Conservation (phyloP, 2,329 filamentous ascomycete species). For the Harringtonia aguacate region DNA sequence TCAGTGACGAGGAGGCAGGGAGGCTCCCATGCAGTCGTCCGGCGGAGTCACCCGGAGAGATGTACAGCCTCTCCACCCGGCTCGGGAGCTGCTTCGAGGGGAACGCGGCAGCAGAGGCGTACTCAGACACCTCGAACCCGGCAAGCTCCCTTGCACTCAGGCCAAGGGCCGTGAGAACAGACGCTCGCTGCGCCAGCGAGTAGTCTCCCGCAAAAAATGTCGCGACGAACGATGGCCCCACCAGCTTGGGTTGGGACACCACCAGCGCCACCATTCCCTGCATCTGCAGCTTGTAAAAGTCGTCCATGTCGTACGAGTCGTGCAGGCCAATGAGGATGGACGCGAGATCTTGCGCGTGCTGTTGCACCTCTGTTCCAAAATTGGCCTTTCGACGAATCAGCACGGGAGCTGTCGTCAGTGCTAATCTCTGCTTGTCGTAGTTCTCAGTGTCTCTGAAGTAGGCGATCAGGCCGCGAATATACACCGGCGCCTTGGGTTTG, state of each 20-base stretch:
- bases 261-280: conserved; percentile 77
- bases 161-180: conserved; percentile 72
- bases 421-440: conserved; percentile 75
- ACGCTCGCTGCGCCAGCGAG: conserved; percentile 72
- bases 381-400: conserved; percentile 81
- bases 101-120: conserved; percentile 46
- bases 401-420: conserved; percentile 61
- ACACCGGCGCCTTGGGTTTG: conserved; percentile 77
- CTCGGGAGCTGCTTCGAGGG: conserved; percentile 71
- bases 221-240: conserved; percentile 75
- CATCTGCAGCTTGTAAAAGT: conserved; percentile 64
- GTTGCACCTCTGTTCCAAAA: conserved; percentile 79
- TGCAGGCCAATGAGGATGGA: conserved; percentile 67
- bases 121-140: conserved; percentile 54
- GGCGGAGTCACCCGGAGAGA: conserved; percentile 16
- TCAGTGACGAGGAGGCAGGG: conserved; percentile 27
- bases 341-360: conserved; percentile 74
- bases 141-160: conserved; percentile 76
- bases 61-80: conserved; percentile 63
- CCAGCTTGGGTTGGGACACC: conserved; percentile 61
- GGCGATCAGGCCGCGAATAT: conserved; percentile 72
- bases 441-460: conserved; percentile 74
- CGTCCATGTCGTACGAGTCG: conserved; percentile 72
- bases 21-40: background rate
- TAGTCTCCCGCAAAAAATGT: conserved; percentile 90